Base-by-base conservation (phyloP, 495 filamentous ascomycete species). In the Rostrohypoxylon terebratum region DNA sequence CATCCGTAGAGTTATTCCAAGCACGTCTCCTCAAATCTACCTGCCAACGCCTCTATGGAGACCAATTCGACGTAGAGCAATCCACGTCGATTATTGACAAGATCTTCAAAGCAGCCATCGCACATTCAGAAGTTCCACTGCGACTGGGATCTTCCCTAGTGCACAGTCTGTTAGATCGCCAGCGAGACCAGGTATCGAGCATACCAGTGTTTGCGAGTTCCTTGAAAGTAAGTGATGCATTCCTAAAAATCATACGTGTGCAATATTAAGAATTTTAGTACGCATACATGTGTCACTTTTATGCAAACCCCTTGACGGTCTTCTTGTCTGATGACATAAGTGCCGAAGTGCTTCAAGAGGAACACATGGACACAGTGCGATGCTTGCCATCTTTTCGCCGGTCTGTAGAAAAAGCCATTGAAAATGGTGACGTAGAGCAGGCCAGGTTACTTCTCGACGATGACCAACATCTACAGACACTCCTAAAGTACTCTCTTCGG, bases 271-370 rank as follows among this genome's bases (percentile, higher is more conserved):
- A 31, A 3, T 53, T 57, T 11, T 69, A 96, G 91, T 98, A 98
- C 80, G 88, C 90, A 13, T 95, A 96, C 72, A 98, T 99, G 95
- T 93, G 91, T 31, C 93, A 97, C 78, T 98, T 97, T 78, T 98
- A 95, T 76, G 92, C 92, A 44, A 97, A 98, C 77, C 88, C 93
- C 0, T 81, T 97, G n/a, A 91, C 92, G 47, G 80, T 93, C 16
- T 82, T 97, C 38, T 83, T 87, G 16, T 79, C 81, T 2, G 77
- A 80, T n/a, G 68, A 75, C n/a, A 70, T 66, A 31, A 68, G 77
- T 8, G 44, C 78, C 6, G 69, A 84, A 1, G 65, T 86, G 0
- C 54, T 89, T 20, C 81, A 88, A 54, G 72, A 79, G 7, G 85
- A 90, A 33, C 90, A 96, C 66, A 83, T 90, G 48, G 90, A 97